Percentiles rank a stretch among this genome's conserved stretches.
Evolutionary conservation across 2,329 filamentous ascomycete species (phyloP).

Genomic region (Epichloe scottii): DNA sequence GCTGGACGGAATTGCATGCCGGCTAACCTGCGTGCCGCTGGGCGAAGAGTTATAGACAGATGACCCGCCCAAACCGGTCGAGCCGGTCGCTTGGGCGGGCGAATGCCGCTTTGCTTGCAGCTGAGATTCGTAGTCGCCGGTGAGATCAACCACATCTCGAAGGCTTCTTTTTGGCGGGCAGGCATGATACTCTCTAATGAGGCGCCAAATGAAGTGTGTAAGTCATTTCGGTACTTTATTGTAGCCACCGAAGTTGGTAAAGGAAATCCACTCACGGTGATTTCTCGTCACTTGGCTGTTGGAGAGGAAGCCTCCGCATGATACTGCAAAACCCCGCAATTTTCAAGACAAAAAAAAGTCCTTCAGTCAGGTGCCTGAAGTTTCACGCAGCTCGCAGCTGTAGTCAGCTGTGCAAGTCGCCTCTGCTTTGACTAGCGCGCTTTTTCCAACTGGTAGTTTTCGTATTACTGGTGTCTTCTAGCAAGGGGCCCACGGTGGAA

Average conservation of each 20-base stretch:
- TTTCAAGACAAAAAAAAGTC: not conserved
- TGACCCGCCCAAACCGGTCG: slow-evolving; percentile 11
- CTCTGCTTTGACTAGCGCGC: not conserved
- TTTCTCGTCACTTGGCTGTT: too few relatives aligned
- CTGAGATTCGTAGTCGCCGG: slow-evolving; percentile 20
- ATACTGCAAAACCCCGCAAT: not conserved
- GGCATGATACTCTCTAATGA: slow-evolving; percentile 4
- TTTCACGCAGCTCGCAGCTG: not conserved
- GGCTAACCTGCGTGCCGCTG: slow-evolving; percentile 5
- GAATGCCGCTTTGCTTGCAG: slow-evolving; percentile 16
- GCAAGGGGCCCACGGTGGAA: not conserved
- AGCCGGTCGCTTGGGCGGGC: slow-evolving; percentile 6
- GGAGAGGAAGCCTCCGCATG: too few relatives aligned
- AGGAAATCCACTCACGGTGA: not conserved
- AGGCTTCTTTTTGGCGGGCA: slow-evolving; percentile 20
- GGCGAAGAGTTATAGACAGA: slow-evolving; percentile 7
- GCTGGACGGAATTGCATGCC: slow-evolving; percentile 1
- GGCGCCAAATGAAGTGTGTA: not conserved
- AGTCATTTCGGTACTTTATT: not conserved
- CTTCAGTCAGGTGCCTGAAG: not conserved
- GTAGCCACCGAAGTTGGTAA: not conserved
- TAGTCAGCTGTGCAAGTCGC: not conserved
- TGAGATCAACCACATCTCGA: slow-evolving; percentile 28
- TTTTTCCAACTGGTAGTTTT: not conserved
- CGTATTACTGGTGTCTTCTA: not conserved